A percentile compares a stretch with the other conserved stretches of the same genome.
phyloP scores from a whole-genome alignment of 345 rosid species.

The Citrus inodora region DNA sequence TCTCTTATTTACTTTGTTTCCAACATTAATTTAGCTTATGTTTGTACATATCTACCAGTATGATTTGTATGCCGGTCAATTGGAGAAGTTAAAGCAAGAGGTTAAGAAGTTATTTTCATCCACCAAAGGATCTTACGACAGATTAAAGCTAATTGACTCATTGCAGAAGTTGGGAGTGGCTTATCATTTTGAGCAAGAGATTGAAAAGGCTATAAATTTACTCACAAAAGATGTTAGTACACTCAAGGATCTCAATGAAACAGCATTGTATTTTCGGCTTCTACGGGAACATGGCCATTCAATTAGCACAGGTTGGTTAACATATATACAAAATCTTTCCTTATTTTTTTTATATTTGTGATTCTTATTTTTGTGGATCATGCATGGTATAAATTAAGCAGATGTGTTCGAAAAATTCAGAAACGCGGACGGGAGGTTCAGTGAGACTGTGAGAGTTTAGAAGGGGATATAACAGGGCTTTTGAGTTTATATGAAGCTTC shows the following conservation, averaged over 20 bases:
- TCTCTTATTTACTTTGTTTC: neutral
- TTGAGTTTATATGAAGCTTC: no score
- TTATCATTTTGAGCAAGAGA: slow-evolving; percentile 11
- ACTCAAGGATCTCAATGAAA: slow-evolving; percentile 3
- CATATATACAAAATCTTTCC: no score
- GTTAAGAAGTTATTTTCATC: neutral
- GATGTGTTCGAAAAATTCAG: no score
- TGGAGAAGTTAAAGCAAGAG: slow-evolving; percentile 5
- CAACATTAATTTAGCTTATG: no score
- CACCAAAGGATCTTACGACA: neutral
- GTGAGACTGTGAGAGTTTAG: no score
- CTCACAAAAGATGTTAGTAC: neutral
- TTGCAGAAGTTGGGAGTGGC: slow-evolving; percentile 17
- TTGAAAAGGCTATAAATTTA: neutral
- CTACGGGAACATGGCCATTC: slow-evolving; percentile 6
- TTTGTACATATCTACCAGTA: neutral
- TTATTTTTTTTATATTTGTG: no score
- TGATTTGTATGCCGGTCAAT: neutral
- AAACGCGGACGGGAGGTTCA: no score
- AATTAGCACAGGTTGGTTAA: neutral
- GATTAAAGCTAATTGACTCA: slow-evolving; percentile 1
- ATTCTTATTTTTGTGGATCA: no score
- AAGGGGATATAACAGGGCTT: no score
- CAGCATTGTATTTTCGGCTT: slow-evolving; percentile 14
- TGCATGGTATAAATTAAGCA: no score